phyloP scores from a whole-genome alignment of 805 yeast species.

The Dipodascus albidus region DNA sequence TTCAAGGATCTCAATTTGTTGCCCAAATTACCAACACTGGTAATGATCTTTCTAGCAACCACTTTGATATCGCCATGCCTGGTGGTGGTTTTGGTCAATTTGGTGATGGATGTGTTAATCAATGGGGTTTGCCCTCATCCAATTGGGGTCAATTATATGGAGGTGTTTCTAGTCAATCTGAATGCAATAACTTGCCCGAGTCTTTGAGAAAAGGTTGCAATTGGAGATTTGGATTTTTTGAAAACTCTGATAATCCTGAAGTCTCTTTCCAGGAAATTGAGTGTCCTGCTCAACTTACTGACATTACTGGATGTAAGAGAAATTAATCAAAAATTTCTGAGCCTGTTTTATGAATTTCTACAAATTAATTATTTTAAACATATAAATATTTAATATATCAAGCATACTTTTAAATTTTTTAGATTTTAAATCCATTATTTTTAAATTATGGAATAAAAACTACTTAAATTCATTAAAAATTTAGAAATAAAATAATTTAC shows the following conservation, averaged over 20 bases:
- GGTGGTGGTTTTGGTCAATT: constrained; percentile 5
- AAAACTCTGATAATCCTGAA: constrained; percentile 3
- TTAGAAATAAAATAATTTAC: not conserved
- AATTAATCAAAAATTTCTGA: no score
- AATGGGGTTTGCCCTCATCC: constrained; percentile 2
- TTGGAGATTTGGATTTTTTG: constrained; percentile 6
- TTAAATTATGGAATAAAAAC: no score
- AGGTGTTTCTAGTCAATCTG: constrained; percentile 3
- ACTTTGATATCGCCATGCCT: constrained; percentile 5
- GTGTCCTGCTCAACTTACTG: constrained; percentile 6
- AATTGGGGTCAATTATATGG: constrained; percentile 5
- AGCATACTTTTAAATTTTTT: no score
- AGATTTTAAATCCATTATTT: no score
- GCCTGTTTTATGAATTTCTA: no score
- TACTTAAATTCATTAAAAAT: not conserved
- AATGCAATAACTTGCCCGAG: constrained; percentile 4
- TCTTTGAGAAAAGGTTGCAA: constrained; percentile 5
- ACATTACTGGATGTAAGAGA: constrained; percentile 6
- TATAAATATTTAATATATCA: no score
- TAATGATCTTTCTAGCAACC: constrained; percentile 2
- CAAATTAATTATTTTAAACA: no score
- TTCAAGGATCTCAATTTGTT: constrained; percentile 4
- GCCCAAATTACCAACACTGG: constrained; percentile 7
- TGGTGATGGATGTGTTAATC: constrained; percentile 1
- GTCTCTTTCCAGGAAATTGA: constrained; percentile 2